A percentile compares a stretch with the other conserved stretches of the same genome.
Conservation (phyloP, 2,329 filamentous ascomycete species). For the Colletotrichum cuscutae region DNA sequence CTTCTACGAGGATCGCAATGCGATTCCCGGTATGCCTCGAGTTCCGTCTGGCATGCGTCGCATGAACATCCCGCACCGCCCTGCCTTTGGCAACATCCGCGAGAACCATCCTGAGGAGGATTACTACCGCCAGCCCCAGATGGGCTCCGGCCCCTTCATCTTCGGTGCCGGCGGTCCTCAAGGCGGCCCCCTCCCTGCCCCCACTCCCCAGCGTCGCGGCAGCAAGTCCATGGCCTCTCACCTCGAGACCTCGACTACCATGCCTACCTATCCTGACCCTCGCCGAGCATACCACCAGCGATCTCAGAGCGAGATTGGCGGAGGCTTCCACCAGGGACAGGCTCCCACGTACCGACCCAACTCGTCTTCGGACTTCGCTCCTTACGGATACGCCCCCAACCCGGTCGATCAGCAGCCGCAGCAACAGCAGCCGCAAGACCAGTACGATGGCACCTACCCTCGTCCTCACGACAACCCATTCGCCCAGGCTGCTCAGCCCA, state of each 20-base stretch:
- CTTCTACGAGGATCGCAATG: conserved; percentile 38
- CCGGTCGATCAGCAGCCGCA: conserved; percentile 30
- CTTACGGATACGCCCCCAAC: conserved; percentile 28
- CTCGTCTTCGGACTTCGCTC: conserved; percentile 31
- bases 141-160: conserved; percentile 32
- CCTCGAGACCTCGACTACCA: conserved; percentile 35
- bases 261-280: conserved; percentile 35
- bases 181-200: conserved; percentile 37
- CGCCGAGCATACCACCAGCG: conserved; percentile 41
- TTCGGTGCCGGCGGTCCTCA: conserved; percentile 31
- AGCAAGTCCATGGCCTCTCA: conserved; percentile 37
- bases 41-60: conserved; percentile 36
- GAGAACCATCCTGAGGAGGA: conserved; percentile 44
- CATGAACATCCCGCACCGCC: conserved; percentile 34
- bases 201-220: conserved; percentile 38
- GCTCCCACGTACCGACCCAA: conserved; percentile 36
- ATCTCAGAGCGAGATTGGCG: conserved; percentile 43
- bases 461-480: conserved; percentile 31
- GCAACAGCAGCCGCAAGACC: conserved; percentile 19
- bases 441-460: conserved; percentile 37
- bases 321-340: conserved; percentile 33
- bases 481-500: conserved; percentile 26
- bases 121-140: conserved; percentile 38
- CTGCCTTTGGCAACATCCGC: conserved; percentile 45
- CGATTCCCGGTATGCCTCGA: conserved; percentile 35